Evolutionary conservation across 1,284 basidiomycete genomes (phyloP).

Genomic region (Ustilago lituana): DNA sequence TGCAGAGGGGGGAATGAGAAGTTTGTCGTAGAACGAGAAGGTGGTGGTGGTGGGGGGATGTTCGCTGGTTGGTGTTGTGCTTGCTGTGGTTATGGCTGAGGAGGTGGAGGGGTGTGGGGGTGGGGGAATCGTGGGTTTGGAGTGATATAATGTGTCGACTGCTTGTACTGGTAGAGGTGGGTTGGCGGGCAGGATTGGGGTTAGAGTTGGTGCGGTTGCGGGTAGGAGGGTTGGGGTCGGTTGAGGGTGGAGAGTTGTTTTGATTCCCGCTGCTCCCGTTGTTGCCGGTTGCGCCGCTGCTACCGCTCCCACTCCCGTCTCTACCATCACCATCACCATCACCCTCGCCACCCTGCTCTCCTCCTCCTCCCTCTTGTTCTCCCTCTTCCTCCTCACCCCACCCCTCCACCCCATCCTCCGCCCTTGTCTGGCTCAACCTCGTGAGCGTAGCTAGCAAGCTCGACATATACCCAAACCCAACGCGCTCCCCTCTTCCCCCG

Average conservation of each 20-base stretch:
- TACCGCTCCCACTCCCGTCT: too few relatives aligned
- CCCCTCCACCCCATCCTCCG: conserved; percentile 17
- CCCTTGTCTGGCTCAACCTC: conserved; percentile 28
- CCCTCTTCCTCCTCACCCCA: conserved; percentile 6
- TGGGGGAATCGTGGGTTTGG: background rate
- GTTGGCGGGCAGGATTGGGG: too few relatives aligned
- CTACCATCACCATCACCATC: background rate
- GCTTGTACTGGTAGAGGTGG: too few relatives aligned
- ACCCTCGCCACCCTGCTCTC: background rate
- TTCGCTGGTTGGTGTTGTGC: conserved; percentile 31
- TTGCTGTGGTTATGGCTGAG: conserved; percentile 16
- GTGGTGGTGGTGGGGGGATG: background rate
- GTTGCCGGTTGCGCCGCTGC: background rate
- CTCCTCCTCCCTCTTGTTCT: conserved; percentile 6
- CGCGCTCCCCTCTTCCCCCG: background rate
- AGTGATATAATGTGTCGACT: too few relatives aligned
- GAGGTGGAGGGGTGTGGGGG: conserved; percentile 6
- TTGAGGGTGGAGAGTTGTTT: background rate
- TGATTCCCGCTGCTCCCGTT: background rate
- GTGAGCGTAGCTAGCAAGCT: conserved; percentile 37
- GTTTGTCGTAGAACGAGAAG: conserved; percentile 5
- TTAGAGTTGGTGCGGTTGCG: background rate
- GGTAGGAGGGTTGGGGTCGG: background rate
- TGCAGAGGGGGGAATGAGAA: too few relatives aligned
- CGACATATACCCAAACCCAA: conserved; percentile 37